phyloP scores from a whole-genome alignment of 345 rosid genomes.

The Salix arbutifolia region DNA sequence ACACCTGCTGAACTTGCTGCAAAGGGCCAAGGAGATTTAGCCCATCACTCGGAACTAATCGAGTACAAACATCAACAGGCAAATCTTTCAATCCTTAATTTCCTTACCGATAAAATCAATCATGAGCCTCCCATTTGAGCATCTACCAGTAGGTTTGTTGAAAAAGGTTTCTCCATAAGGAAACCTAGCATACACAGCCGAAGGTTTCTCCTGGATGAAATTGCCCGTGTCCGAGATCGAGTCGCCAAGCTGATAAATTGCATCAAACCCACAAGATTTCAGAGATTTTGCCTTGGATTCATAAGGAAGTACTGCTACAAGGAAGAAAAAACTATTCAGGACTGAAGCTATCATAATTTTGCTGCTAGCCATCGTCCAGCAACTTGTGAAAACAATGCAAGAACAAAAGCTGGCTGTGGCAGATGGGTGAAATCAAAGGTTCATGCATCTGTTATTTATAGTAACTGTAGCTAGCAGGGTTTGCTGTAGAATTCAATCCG shows the following conservation, averaged over 20 bases:
- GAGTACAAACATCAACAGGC: too few species aligned
- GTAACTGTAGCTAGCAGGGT: background rate
- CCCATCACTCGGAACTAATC: too few species aligned
- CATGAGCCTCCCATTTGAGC: constrained; percentile 24
- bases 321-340: background rate
- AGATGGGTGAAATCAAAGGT: background rate
- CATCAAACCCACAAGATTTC: constrained; percentile 5
- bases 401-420: background rate
- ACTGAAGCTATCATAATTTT: background rate
- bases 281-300: background rate
- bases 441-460: background rate
- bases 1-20: constrained; percentile 14
- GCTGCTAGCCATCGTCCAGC: background rate
- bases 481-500: background rate
- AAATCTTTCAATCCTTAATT: too few species aligned
- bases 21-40: background rate
- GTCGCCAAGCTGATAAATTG: constrained; percentile 18
- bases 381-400: too few species aligned
- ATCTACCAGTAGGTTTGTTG: constrained; percentile 19
- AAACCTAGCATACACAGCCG: background rate
- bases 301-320: background rate
- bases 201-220: background rate
- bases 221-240: constrained; percentile 16
- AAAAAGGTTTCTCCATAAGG: constrained; percentile 22
- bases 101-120: constrained; percentile 25